Evolutionary conservation across 2,329 filamentous ascomycete genomes (phyloP).

Genomic region (Macrophomina phaseolina): DNA sequence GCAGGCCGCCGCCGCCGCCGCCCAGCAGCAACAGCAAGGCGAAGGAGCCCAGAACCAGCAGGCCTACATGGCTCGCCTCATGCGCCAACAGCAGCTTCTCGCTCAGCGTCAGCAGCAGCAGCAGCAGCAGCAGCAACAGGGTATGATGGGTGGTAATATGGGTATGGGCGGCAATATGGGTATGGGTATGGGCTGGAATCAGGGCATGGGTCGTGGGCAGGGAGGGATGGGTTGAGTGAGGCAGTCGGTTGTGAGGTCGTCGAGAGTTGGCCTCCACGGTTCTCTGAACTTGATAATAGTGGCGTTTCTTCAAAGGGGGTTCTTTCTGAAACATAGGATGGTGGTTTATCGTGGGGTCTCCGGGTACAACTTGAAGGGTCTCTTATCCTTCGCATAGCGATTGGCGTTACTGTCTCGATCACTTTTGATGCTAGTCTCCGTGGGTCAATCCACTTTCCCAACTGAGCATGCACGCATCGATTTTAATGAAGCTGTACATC

Average conservation of each 20-base stretch:
- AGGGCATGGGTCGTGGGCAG: conserved; percentile 6
- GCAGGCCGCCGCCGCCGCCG: conserved; percentile 1
- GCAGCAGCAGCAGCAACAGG: conserved; percentile 31
- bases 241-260: no score
- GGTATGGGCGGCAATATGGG: conserved; percentile 25
- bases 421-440: no score
- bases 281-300: neutral
- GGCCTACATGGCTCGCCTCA: conserved; percentile 30
- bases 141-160: conserved; percentile 21
- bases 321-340: no score
- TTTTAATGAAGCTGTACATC: no score
- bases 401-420: no score
- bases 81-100: conserved; percentile 33
- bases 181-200: conserved; percentile 24
- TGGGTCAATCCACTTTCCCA: no score
- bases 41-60: conserved; percentile 4
- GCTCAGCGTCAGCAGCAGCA: conserved; percentile 33
- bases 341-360: no score
- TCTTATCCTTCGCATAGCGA: no score
- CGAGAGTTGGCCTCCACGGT: neutral
- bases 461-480: no score
- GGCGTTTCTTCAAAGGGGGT: no score
- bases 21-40: neutral
- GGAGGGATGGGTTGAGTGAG: neutral
- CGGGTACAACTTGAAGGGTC: no score